A percentile compares a stretch with the other conserved stretches of the same genome.
Evolutionary conservation across 108 stramenopile genomes (phyloP).

Genomic region (Cyclotella baltica): DNA sequence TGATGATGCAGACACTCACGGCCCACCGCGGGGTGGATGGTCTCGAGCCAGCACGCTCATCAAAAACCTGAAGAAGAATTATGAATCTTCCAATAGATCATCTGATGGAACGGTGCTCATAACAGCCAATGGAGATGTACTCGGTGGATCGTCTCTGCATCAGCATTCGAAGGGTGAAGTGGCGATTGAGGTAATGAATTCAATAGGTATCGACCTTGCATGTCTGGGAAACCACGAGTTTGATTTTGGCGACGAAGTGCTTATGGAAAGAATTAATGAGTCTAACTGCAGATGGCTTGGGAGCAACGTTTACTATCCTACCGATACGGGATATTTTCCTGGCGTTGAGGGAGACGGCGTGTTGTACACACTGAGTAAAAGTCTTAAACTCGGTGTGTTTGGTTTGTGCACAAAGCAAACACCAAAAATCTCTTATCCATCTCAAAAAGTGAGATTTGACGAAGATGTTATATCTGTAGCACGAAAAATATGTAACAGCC

Average conservation of each 20-base stretch:
- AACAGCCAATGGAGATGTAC: constrained; percentile 49
- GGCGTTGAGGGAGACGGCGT: constrained; percentile 39
- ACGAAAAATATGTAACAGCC: background rate
- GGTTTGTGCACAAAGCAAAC: constrained; percentile 47
- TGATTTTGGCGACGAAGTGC: constrained; percentile 47
- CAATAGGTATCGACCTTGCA: constrained; percentile 44
- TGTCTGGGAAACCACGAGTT: constrained; percentile 56
- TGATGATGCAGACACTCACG: constrained; percentile 29
- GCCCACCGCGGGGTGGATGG: constrained; percentile 44
- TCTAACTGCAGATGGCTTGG: constrained; percentile 45
- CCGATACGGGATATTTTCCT: constrained; percentile 19
- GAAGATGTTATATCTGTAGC: constrained; percentile 31
- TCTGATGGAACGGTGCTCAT: constrained; percentile 21
- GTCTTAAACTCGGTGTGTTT: constrained; percentile 49
- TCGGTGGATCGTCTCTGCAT: constrained; percentile 50
- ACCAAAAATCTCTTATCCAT: constrained; percentile 38
- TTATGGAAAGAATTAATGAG: constrained; percentile 39
- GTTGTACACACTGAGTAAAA: constrained; percentile 21
- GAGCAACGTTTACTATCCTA: constrained; percentile 49
- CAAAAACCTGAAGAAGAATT: constrained; percentile 7
- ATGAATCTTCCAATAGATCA: background rate
- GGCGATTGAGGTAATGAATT: constrained; percentile 51
- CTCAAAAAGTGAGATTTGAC: constrained; percentile 31
- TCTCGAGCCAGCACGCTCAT: constrained; percentile 51
- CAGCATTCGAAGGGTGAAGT: constrained; percentile 33